Evolutionary conservation across 1,284 basidiomycete species (phyloP), one percentile per base, ranked within the genome.

Genomic region (Boletus sp.): DNA sequence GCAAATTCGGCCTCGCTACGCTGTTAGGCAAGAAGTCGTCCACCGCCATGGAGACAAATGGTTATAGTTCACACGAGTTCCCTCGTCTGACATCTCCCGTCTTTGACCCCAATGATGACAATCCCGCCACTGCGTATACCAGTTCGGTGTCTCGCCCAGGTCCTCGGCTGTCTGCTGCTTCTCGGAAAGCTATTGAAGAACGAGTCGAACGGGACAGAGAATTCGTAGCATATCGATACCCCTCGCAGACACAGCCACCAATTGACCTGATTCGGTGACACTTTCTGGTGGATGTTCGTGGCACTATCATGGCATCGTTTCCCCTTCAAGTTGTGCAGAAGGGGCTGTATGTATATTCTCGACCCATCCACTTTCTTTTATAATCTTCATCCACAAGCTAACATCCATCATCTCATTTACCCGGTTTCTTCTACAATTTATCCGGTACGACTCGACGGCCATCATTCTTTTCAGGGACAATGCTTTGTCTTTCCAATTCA

Each of bases 161-260:
- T 13, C 69, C 73, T 49, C 72, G 82, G 44, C 71, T 82, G 73
- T 84, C 81, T 30, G 69, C 81, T 17, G 72, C 73, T n/a, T 80
- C 82, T 17, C 74, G 81, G 46, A 86, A 81, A 69, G 81, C 80
- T 41, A 71, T 88, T 47, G 85, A 87, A 56, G 80, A 83, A 54
- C 72, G 87, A n/a, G 86, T 91, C 23, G 75, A 84, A 23, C 88
- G 87, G 66, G 86, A 88, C 61, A 68, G 79, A 2, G 83, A 90
- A 23, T 90, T 91, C 60, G 81, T 90, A 51, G 86, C 88, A 3
- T 90, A 90, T 64, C 79, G 88, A 32, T 91, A 91, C 66, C 88
- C 88, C 8, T 88, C 85, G 12, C 78, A 75, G 52, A 82, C 85
- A 53, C 80, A 84, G 51, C 58, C 74, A 69, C 46, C 68, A 78